Percentiles rank a stretch among this genome's conserved stretches.
Evolutionary conservation across 1,284 basidiomycete species (phyloP).

Genomic region (Agaricales sp.): DNA sequence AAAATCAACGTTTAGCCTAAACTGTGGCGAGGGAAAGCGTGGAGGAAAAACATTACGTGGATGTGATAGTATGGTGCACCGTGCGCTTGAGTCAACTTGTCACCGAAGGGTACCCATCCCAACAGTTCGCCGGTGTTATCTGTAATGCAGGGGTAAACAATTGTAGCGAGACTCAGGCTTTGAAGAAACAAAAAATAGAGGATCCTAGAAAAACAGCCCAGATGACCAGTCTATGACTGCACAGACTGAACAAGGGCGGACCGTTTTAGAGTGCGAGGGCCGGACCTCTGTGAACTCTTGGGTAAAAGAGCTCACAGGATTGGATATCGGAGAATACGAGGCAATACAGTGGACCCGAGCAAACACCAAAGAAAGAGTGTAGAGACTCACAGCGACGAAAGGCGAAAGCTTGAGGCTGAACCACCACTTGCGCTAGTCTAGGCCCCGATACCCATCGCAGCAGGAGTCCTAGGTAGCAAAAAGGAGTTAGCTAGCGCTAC

Average conservation of each 20-base stretch:
- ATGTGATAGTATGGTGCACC: slow-evolving; percentile 45
- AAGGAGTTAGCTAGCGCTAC: slow-evolving; percentile 32
- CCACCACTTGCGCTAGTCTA: slow-evolving; percentile 27
- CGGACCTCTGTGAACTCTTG: too few relatives aligned
- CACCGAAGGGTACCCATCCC: slow-evolving; percentile 33
- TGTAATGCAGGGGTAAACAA: too few relatives aligned
- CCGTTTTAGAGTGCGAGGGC: too few relatives aligned
- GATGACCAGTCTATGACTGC: too few relatives aligned
- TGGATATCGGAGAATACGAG: too few relatives aligned
- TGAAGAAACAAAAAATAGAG: too few relatives aligned
- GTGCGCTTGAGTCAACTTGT: slow-evolving; percentile 27
- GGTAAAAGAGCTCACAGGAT: too few relatives aligned
- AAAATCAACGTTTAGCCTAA: background rate
- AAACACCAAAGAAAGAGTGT: background rate
- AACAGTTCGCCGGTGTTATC: slow-evolving; percentile 32
- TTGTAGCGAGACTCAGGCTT: too few relatives aligned
- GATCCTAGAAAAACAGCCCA: too few relatives aligned
- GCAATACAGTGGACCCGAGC: background rate
- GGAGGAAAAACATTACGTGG: slow-evolving; percentile 22
- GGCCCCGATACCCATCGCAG: slow-evolving; percentile 41
- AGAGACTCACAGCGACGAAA: slow-evolving; percentile 33
- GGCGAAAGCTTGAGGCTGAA: slow-evolving; percentile 31
- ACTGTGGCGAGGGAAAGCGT: background rate
- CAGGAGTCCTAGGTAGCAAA: slow-evolving; percentile 38
- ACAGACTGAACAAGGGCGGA: too few relatives aligned